These are phyloP conservation scores for Trichoderma guizhouense DNA, from an alignment of 2,329 filamentous ascomycete species.

Conservation along the genomic window DNA sequence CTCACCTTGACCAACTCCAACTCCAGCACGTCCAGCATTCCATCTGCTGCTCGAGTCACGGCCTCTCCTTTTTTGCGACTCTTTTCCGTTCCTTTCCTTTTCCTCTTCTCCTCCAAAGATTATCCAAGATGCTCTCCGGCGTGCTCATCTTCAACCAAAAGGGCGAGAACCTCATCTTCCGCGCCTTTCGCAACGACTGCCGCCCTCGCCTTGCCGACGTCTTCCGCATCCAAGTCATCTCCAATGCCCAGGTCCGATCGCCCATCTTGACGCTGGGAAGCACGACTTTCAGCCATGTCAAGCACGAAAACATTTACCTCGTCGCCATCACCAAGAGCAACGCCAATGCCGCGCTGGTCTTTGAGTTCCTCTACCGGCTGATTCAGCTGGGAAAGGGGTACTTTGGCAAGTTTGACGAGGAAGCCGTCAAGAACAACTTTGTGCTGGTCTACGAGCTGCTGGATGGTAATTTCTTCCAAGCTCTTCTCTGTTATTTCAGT, in stretches of 20 bases:
- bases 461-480: slow-evolving; percentile 60
- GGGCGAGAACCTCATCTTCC: slow-evolving; percentile 99
- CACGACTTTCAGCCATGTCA: slow-evolving; percentile 99
- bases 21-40: background rate
- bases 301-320: slow-evolving; percentile 98
- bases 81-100: background rate
- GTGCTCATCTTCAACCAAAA: slow-evolving; percentile 99
- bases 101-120: background rate
- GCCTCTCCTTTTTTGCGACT: background rate
- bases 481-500: no score
- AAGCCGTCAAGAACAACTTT: slow-evolving; percentile 99
- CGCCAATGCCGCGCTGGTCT: slow-evolving; percentile 95
- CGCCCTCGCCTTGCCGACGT: slow-evolving; percentile 95
- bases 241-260: slow-evolving; percentile 94
- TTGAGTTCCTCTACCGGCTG: slow-evolving; percentile 94
- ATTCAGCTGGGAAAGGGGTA: slow-evolving; percentile 89
- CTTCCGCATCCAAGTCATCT: slow-evolving; percentile 99
- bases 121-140: slow-evolving; percentile 84
- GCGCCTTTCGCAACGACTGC: slow-evolving; percentile 97
- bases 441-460: slow-evolving; percentile 96
- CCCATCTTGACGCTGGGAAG: slow-evolving; percentile 95
- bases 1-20: background rate
- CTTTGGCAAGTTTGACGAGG: slow-evolving; percentile 98
- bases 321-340: slow-evolving; percentile 98
- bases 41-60: background rate